Evolutionary conservation across 2,329 filamentous ascomycete genomes (phyloP), one percentile per base, ranked within the genome.

Genomic region (Botrytis tulipae): DNA sequence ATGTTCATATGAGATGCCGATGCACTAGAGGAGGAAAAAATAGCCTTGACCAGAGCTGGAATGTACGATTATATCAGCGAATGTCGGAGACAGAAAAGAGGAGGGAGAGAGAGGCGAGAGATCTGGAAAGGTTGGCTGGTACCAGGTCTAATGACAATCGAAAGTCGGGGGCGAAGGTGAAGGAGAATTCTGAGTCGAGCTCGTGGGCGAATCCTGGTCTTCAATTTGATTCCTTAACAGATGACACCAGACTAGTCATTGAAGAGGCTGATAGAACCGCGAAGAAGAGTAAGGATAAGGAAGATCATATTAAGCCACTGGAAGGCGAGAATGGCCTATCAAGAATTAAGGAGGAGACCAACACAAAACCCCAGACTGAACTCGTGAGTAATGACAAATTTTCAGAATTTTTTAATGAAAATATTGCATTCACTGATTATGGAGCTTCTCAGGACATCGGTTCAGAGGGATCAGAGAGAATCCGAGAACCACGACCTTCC

Each of bases 61-160:
- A 67, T 22, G 46, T 67, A 12, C 35, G 32, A 40, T 48, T 67
- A 35, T 67, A 67, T 54, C 16, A 40, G 25, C 46, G 32, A n/a
- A 54, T 7, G 37, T 18, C 7, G 10, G 4, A 29, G 18, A 2
- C 0, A 54, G 25, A 54, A n/a, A 20, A 51, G 25, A 20, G 10
- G 4, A 16, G 6, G 0, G 4, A 54, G 48, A 16, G 7, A 16
- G 46, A 40, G 14, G 0, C 8, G 3, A 25, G 7, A 22, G 1
- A 29, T 14, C 14, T 40, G 14, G 16, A 54, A 54, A n/a, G 5
- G 12, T 5, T 25, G 10, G 4, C 25, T 16, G 7, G 7, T 14
- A 1, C 4, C 1, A 16, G 3, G 48, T 8, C 46, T 51, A 51
- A 54, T n/a, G 25, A n/a, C n/a, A 10, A 54, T 54, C 48, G 25